These are phyloP conservation scores for Bodo saltans DNA, from an alignment of 78 protist species.

Conservation along the genomic window DNA sequence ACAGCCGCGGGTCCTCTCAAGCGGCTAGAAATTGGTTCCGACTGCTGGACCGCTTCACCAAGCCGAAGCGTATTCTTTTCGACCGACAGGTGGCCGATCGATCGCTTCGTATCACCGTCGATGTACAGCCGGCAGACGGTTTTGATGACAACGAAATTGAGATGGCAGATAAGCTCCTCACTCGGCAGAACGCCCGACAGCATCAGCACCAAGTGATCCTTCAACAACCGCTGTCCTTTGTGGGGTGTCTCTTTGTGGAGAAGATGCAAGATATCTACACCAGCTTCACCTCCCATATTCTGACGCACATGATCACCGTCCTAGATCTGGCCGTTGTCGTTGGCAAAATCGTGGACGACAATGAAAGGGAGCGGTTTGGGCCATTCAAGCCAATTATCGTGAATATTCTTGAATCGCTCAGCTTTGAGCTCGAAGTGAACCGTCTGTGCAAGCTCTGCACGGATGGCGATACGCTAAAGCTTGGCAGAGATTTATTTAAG, in stretches of 20 bases:
- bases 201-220: no score
- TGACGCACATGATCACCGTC: background rate
- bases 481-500: background rate
- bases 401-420: background rate
- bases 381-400: background rate
- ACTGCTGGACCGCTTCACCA: background rate
- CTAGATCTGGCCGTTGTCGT: background rate
- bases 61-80: background rate
- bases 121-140: no score
- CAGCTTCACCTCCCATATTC: background rate
- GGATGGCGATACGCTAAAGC: background rate
- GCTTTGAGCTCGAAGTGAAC: background rate
- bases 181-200: no score
- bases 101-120: no score
- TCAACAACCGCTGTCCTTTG: background rate
- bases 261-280: background rate
- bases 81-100: background rate
- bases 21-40: background rate
- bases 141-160: no score
- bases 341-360: background rate
- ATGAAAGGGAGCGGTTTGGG: background rate
- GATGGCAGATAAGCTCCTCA: no score
- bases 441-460: background rate
- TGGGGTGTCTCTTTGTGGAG: background rate
- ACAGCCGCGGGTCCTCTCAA: background rate